Conservation (phyloP, 2,329 filamentous ascomycete genomes). For the Nemania sp. region DNA sequence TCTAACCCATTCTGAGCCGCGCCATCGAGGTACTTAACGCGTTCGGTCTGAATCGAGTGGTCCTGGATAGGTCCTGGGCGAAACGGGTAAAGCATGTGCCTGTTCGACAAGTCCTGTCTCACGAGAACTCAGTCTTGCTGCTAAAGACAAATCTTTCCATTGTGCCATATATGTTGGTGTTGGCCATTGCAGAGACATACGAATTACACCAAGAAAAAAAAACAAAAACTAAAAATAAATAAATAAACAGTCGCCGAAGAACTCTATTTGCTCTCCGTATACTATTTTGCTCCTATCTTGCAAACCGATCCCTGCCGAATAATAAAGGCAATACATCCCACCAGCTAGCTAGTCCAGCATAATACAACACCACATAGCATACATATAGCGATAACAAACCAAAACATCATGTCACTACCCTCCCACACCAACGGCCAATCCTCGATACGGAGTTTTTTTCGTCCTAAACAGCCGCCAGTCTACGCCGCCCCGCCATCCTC, state of each 20-base stretch:
- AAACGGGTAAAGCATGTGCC: not conserved
- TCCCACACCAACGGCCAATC: conserved; percentile 56
- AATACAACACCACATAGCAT: not conserved
- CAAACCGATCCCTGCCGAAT: not conserved
- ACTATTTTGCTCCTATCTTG: not conserved
- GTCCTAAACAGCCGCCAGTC: conserved; percentile 60
- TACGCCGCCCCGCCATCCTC: conserved; percentile 57
- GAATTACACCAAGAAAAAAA: too few relatives aligned
- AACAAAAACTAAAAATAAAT: too few relatives aligned
- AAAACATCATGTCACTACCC: conserved; percentile 53
- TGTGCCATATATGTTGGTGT: not conserved
- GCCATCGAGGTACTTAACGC: conserved; percentile 35
- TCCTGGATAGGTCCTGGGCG: not conserved
- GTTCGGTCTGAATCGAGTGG: conserved; percentile 7
- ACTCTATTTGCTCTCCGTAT: not conserved
- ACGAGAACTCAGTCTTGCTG: not conserved
- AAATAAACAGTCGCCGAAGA: not conserved
- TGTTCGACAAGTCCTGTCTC: not conserved
- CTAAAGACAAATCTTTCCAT: not conserved
- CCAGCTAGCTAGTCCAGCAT: not conserved
- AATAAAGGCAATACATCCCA: not conserved
- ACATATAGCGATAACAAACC: not conserved
- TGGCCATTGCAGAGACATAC: not conserved
- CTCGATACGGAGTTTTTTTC: conserved; percentile 74
- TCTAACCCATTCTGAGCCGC: conserved; percentile 9